phyloP scores from a whole-genome alignment of 2,329 filamentous ascomycete genomes.

The Pezicula rhizophila region DNA sequence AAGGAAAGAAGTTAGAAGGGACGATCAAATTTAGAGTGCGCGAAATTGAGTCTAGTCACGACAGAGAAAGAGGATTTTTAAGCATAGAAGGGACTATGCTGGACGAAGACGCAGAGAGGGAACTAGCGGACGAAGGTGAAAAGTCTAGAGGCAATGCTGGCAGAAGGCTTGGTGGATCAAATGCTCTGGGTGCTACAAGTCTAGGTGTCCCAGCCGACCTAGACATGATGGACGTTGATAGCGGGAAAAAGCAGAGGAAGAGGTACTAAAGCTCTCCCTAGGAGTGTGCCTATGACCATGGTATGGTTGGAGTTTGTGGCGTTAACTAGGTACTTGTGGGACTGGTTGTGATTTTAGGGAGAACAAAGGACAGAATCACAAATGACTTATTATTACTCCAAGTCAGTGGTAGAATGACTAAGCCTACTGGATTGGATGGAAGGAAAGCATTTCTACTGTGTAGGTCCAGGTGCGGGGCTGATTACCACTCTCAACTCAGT shows the following conservation, averaged over 20 bases:
- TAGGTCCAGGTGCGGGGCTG: too few species aligned
- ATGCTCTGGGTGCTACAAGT: slow-evolving; percentile 24
- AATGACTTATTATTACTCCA: too few species aligned
- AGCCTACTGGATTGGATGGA: too few species aligned
- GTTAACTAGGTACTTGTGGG: neutral
- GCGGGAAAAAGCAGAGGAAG: slow-evolving; percentile 11
- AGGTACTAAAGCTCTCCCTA: slow-evolving; percentile 11
- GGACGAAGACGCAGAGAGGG: slow-evolving; percentile 57
- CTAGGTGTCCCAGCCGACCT: slow-evolving; percentile 22
- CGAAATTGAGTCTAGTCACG: slow-evolving; percentile 76
- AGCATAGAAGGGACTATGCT: slow-evolving; percentile 88
- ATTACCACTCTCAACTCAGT: too few species aligned
- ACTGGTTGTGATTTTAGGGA: neutral
- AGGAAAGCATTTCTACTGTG: too few species aligned
- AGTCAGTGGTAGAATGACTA: too few species aligned
- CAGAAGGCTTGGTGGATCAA: slow-evolving; percentile 22
- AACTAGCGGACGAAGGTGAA: slow-evolving; percentile 41
- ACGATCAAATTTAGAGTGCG: slow-evolving; percentile 72
- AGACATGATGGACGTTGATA: slow-evolving; percentile 12
- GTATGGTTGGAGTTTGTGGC: neutral
- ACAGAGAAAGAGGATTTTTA: slow-evolving; percentile 70
- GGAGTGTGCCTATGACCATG: neutral
- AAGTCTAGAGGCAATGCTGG: slow-evolving; percentile 37
- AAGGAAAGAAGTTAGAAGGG: slow-evolving; percentile 64
- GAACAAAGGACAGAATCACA: neutral